Conservation (phyloP, 176 grass and related monocot genomes). For the Musa troglodytarum region DNA sequence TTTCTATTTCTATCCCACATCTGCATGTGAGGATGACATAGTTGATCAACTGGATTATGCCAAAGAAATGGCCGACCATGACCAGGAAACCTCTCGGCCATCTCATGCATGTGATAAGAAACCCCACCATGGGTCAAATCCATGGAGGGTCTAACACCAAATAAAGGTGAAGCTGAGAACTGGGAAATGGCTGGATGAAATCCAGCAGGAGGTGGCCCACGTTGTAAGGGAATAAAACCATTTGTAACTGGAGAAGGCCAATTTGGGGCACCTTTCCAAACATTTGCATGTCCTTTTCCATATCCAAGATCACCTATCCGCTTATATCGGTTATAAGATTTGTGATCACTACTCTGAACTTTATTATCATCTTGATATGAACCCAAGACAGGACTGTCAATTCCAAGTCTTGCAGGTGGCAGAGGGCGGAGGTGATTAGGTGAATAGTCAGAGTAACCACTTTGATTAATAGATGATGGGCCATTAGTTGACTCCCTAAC, state of each 20-base stretch:
- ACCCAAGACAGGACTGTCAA: constrained; percentile 49
- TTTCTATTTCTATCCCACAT: constrained; percentile 59
- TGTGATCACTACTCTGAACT: constrained; percentile 47
- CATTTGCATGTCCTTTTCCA: constrained; percentile 52
- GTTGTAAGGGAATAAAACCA: constrained; percentile 74
- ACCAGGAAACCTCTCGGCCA: constrained; percentile 60
- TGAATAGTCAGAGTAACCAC: constrained; percentile 43
- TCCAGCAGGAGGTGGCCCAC: constrained; percentile 50
- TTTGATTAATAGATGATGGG: constrained; percentile 51
- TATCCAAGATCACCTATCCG: constrained; percentile 49
- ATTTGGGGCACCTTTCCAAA: constrained; percentile 66
- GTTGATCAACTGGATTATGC: constrained; percentile 69
- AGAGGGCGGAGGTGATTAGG: constrained; percentile 46
- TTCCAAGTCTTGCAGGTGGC: constrained; percentile 36
- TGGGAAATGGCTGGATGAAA: constrained; percentile 65
- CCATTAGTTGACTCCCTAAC: constrained; percentile 64
- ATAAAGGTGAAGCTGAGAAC: constrained; percentile 64
- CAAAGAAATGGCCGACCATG: constrained; percentile 76
- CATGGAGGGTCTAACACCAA: constrained; percentile 68
- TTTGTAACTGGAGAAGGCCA: constrained; percentile 74
- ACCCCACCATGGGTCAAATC: constrained; percentile 67
- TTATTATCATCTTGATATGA: constrained; percentile 64
- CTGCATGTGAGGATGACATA: constrained; percentile 62
- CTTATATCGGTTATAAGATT: constrained; percentile 53
- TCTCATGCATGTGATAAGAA: constrained; percentile 79